A percentile compares a stretch with the other conserved stretches of the same genome.
Evolutionary conservation across 306 rosid species (phyloP).

Genomic region (Echinosophora koreensis): DNA sequence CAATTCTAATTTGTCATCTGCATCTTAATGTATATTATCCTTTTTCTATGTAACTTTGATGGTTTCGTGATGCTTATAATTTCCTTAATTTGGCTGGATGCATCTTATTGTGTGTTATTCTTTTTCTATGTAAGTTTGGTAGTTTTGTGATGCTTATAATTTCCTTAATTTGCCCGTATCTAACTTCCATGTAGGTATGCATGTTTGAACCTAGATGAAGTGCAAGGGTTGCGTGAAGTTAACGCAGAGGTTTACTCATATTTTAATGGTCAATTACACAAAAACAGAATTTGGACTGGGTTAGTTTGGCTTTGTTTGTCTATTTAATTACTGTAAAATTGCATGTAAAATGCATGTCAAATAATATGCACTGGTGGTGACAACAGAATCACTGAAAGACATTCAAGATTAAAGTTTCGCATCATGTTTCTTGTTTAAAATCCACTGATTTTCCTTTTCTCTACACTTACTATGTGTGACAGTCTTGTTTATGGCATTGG

Average conservation of each 20-base stretch:
- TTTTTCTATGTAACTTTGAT: constrained; percentile 7
- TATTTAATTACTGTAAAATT: background rate
- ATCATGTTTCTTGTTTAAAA: constrained; percentile 34
- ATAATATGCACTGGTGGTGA: constrained; percentile 25
- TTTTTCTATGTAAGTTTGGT: constrained; percentile 11
- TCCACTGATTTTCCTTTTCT: constrained; percentile 45
- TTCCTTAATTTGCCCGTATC: constrained; percentile 43
- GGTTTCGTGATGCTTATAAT: constrained; percentile 32
- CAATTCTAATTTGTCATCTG: constrained; percentile 35
- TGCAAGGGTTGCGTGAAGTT: constrained; percentile 76
- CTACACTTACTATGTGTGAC: constrained; percentile 51
- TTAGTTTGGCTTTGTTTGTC: constrained; percentile 51
- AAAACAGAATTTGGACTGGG: constrained; percentile 90
- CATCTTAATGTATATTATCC: constrained; percentile 19
- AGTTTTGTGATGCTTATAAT: constrained; percentile 32
- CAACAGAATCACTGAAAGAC: constrained; percentile 11
- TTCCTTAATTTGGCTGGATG: constrained; percentile 37
- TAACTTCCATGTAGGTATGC: constrained; percentile 60
- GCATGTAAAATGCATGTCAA: constrained; percentile 28
- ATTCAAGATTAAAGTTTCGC: constrained; percentile 37
- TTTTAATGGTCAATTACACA: constrained; percentile 84
- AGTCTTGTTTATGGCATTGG: constrained; percentile 88
- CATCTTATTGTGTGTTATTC: constrained; percentile 21
- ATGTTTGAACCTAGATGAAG: constrained; percentile 70
- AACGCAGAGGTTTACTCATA: constrained; percentile 71